phyloP scores from a whole-genome alignment of 1,139 yeast genomes.

The Eremothecium cymbalariae region DNA sequence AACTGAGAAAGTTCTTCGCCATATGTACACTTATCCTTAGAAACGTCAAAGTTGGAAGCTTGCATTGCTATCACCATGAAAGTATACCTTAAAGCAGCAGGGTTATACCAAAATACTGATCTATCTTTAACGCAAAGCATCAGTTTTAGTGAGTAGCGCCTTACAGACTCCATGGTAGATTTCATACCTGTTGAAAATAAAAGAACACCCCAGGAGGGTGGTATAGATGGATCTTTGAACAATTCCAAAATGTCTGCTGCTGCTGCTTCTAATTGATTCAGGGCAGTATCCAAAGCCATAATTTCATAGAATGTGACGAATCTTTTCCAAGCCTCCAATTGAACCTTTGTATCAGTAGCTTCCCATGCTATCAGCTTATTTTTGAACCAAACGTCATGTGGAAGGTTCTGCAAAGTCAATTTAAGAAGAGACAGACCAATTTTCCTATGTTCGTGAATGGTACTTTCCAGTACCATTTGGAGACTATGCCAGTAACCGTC shows the following conservation, averaged over 20 bases:
- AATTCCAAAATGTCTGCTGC: constrained; percentile 51
- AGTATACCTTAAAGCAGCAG: constrained; percentile 38
- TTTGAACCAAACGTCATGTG: constrained; percentile 31
- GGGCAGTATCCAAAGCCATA: constrained; percentile 73
- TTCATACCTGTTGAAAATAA: constrained; percentile 67
- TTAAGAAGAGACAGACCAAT: constrained; percentile 62
- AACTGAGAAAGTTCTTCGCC: constrained; percentile 48
- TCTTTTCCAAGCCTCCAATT: constrained; percentile 58
- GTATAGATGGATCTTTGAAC: constrained; percentile 45
- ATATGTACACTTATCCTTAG: constrained; percentile 43
- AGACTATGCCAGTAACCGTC: constrained; percentile 52
- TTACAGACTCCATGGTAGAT: constrained; percentile 73
- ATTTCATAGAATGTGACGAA: constrained; percentile 71
- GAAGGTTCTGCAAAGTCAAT: constrained; percentile 41
- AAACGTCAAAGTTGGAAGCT: constrained; percentile 49
- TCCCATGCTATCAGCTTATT: constrained; percentile 45
- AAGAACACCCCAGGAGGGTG: constrained; percentile 66
- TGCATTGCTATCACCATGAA: constrained; percentile 58
- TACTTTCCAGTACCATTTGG: constrained; percentile 49
- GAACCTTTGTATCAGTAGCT: constrained; percentile 24
- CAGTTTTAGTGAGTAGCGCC: constrained; percentile 53
- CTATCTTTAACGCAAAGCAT: constrained; percentile 45
- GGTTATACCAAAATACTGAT: constrained; percentile 44
- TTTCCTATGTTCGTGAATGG: constrained; percentile 63
- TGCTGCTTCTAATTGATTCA: constrained; percentile 82